Conservation (phyloP, 2,329 filamentous ascomycete species). For the Ophiostoma himal-ulmi region DNA sequence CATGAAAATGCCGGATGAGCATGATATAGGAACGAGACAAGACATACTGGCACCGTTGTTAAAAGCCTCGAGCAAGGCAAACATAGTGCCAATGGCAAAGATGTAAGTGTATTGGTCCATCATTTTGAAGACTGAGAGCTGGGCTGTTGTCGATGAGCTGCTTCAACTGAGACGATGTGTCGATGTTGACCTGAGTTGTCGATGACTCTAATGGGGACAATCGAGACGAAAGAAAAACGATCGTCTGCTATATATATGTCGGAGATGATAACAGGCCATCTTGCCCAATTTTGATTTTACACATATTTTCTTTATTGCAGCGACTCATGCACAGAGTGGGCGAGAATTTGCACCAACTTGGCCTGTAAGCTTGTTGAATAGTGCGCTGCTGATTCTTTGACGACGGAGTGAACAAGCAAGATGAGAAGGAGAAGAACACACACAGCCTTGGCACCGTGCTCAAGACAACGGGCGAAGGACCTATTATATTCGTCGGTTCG, state of each 20-base stretch:
- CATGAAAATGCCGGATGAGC: background rate
- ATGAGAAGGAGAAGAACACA: conserved; percentile 1
- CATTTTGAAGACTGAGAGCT: conserved; percentile 2
- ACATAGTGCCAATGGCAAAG: conserved; percentile 69
- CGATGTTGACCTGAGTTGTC: background rate
- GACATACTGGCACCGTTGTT: conserved; percentile 69
- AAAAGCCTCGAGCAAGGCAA: conserved; percentile 70
- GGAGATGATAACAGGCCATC: conserved; percentile 5
- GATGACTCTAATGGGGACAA: background rate
- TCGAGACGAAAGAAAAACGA: conserved; percentile 6
- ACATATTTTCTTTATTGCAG: background rate
- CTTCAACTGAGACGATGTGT: conserved; percentile 1
- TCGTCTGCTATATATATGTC: conserved; percentile 6
- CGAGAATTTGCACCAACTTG: background rate
- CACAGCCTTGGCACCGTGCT: conserved; percentile 8
- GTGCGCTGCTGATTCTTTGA: background rate
- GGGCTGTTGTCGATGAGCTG: background rate
- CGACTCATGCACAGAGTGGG: background rate
- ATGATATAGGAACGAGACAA: background rate
- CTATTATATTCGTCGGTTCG: conserved; percentile 15
- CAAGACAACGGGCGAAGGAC: background rate
- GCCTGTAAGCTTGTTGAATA: background rate
- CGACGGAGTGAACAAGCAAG: background rate
- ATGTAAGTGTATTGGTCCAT: conserved; percentile 62
- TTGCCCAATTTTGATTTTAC: background rate